Percentiles rank a stretch among this genome's conserved stretches.
phyloP scores from a whole-genome alignment of 1,139 yeast species.

The Blastobotrys indianensis region DNA sequence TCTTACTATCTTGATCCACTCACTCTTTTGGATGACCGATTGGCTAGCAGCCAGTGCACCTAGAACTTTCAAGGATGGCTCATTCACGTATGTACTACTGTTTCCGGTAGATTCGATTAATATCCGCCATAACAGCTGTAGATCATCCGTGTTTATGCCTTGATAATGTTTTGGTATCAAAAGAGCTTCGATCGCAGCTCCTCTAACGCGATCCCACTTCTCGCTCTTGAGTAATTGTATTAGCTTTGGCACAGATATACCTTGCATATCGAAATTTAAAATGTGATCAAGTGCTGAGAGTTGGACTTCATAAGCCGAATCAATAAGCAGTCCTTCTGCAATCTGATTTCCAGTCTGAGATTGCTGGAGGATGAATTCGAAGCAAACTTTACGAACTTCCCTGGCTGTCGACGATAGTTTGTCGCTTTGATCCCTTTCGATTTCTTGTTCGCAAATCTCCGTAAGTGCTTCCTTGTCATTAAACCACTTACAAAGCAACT shows the following conservation, averaged over 20 bases:
- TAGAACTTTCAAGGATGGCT: slow-evolving; percentile 45
- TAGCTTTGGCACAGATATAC: slow-evolving; percentile 5
- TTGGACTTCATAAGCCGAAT: slow-evolving; percentile 48
- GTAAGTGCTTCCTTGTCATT: background rate
- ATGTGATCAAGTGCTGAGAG: slow-evolving; percentile 28
- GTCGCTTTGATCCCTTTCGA: no score
- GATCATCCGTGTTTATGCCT: no score
- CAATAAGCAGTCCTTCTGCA: slow-evolving; percentile 23
- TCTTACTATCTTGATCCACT: slow-evolving; percentile 35
- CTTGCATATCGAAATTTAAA: no score
- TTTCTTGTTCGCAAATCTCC: no score
- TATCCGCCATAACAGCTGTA: slow-evolving; percentile 15
- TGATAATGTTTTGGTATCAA: slow-evolving; percentile 14
- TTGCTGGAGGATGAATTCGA: no score
- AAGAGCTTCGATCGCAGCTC: slow-evolving; percentile 39
- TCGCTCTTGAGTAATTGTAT: slow-evolving; percentile 29
- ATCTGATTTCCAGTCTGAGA: no score
- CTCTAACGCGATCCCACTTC: slow-evolving; percentile 42
- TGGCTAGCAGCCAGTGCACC: slow-evolving; percentile 36
- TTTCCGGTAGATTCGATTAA: slow-evolving; percentile 27
- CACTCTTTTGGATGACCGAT: background rate
- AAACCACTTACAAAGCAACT: no score
- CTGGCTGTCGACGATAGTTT: no score
- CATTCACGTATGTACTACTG: slow-evolving; percentile 42
- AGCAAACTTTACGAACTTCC: no score